A percentile compares a stretch with the other conserved stretches of the same genome.
These are phyloP conservation scores for Gaertneriomyces semiglobifer DNA, from an alignment of 192 early-diverging fungal genomes.

Conservation along the genomic window DNA sequence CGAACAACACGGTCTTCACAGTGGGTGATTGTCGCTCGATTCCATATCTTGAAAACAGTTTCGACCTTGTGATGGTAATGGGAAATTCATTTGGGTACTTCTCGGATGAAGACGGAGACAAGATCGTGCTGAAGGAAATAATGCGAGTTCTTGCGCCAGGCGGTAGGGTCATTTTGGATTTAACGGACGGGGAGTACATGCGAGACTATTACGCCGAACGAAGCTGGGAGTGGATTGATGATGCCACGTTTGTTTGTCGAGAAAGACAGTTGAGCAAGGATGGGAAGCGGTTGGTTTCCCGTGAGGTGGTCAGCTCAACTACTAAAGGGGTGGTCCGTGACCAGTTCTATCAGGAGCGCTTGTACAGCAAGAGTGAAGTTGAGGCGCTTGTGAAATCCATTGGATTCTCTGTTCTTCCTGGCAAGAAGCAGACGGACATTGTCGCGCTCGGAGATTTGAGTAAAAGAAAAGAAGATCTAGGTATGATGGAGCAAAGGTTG, in stretches of 20 bases:
- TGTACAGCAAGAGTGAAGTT: slow-evolving; percentile 51
- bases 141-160: slow-evolving; percentile 50
- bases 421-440: slow-evolving; percentile 3
- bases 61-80: slow-evolving; percentile 58
- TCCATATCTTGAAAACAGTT: slow-evolving; percentile 46
- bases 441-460: slow-evolving; percentile 49
- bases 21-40: slow-evolving; percentile 61
- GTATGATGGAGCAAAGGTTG: slow-evolving; percentile 64
- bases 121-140: slow-evolving; percentile 46
- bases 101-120: slow-evolving; percentile 51
- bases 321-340: slow-evolving; percentile 58
- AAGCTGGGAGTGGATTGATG: slow-evolving; percentile 68
- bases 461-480: slow-evolving; percentile 61
- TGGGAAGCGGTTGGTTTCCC: slow-evolving; percentile 45
- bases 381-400: slow-evolving; percentile 29
- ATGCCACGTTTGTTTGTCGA: slow-evolving; percentile 60
- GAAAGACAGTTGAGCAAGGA: slow-evolving; percentile 58
- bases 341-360: slow-evolving; percentile 63
- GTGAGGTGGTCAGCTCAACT: slow-evolving; percentile 54
- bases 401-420: slow-evolving; percentile 27
- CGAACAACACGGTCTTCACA: slow-evolving; percentile 42
- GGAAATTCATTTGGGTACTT: slow-evolving; percentile 71
- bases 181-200: slow-evolving; percentile 60
- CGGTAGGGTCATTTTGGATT: slow-evolving; percentile 53
- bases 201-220: slow-evolving; percentile 49